phyloP scores from a whole-genome alignment of 352 stramenopile species.

The Globisporangium nagaii region DNA sequence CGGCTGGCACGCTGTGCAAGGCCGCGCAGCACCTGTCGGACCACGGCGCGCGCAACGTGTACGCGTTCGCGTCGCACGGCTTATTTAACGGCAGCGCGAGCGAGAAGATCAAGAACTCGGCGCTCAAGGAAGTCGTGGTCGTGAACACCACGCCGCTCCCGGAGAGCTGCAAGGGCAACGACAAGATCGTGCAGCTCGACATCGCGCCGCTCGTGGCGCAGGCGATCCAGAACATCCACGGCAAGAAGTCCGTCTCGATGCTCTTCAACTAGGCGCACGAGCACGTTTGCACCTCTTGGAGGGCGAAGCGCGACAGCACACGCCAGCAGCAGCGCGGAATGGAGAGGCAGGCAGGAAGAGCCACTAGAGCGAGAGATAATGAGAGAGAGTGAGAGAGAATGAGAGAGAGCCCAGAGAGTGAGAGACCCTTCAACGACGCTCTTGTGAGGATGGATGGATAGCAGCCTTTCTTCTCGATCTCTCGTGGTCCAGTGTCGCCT shows the following conservation, averaged over 20 bases:
- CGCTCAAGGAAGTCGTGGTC: slow-evolving; percentile 89
- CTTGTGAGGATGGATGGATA: background rate
- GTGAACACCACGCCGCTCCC: slow-evolving; percentile 87
- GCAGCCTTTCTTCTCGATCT: too few relatives aligned
- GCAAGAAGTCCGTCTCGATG: slow-evolving; percentile 99
- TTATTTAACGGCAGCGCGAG: slow-evolving; percentile 93
- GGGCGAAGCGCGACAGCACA: too few relatives aligned
- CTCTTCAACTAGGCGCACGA: slow-evolving; percentile 94
- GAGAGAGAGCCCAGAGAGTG: background rate
- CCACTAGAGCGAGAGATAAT: background rate
- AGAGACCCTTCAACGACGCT: background rate
- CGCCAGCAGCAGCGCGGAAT: background rate
- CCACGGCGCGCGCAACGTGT: slow-evolving; percentile 96
- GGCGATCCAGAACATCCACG: slow-evolving; percentile 99
- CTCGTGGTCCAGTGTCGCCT: too few relatives aligned
- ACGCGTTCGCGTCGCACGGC: slow-evolving; percentile 98
- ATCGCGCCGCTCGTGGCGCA: slow-evolving; percentile 97
- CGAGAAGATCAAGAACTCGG: slow-evolving; percentile 87
- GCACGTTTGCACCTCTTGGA: too few relatives aligned
- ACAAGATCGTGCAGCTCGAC: slow-evolving; percentile 98
- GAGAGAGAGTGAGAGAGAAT: background rate
- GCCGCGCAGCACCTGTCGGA: slow-evolving; percentile 95
- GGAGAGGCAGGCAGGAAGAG: background rate
- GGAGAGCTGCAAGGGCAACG: slow-evolving; percentile 89
- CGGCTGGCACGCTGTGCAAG: slow-evolving; percentile 97